Evolutionary conservation across 2,329 filamentous ascomycete species (phyloP).

Genomic region (Paracoccidioides brasiliensis): DNA sequence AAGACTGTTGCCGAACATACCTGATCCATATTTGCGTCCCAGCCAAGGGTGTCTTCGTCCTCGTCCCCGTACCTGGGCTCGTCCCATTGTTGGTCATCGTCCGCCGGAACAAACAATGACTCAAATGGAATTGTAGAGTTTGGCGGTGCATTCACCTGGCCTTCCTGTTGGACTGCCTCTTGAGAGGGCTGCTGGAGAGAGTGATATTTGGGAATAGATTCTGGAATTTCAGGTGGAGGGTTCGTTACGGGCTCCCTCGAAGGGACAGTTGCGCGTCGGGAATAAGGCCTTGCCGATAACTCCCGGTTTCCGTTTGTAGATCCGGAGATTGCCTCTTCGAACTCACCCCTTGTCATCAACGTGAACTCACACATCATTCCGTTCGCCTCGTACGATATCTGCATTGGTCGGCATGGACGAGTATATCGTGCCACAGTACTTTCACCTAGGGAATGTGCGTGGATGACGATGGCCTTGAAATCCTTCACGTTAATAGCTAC

Average conservation of each 20-base stretch:
- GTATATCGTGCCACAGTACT: conserved; percentile 47
- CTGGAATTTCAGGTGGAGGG: conserved; percentile 15
- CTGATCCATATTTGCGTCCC: conserved; percentile 44
- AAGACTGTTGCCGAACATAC: conserved; percentile 19
- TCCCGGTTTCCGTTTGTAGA: conserved; percentile 29
- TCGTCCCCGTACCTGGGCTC: conserved; percentile 42
- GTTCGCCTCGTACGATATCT: conserved; percentile 45
- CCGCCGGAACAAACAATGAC: conserved; percentile 48
- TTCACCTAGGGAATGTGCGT: conserved; percentile 46
- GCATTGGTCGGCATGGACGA: conserved; percentile 45
- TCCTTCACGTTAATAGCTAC: conserved; percentile 52
- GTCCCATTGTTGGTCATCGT: conserved; percentile 48
- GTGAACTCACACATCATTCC: conserved; percentile 49
- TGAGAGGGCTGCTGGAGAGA: conserved; percentile 24
- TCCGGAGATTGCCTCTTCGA: conserved; percentile 26
- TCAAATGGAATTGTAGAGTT: conserved; percentile 37
- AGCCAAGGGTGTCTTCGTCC: conserved; percentile 47
- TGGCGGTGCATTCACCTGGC: conserved; percentile 14
- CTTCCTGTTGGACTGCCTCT: conserved; percentile 15
- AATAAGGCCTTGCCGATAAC: conserved; percentile 29
- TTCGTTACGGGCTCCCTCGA: conserved; percentile 6
- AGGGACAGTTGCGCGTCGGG: conserved; percentile 11
- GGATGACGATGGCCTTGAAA: conserved; percentile 50
- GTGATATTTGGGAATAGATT: conserved; percentile 10
- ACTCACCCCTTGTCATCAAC: conserved; percentile 51